These are phyloP conservation scores for Candida insectorum DNA, from an alignment of 805 yeast genomes.

Conservation along the genomic window DNA sequence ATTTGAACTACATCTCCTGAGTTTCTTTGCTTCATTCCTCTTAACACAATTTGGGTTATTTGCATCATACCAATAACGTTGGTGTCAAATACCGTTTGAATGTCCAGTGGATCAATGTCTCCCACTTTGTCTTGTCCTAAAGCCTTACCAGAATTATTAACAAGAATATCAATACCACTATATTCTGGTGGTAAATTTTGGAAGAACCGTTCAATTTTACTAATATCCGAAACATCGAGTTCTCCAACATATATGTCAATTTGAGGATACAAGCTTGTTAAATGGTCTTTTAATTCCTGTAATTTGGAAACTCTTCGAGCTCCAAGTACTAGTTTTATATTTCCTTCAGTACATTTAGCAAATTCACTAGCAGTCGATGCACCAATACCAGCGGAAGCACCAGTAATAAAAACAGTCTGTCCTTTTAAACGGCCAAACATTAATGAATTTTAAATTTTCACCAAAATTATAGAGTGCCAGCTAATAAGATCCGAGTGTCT, in stretches of 20 bases:
- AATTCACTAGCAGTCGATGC: slow-evolving; percentile 44
- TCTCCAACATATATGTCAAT: not conserved
- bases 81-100: not conserved
- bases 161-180: not conserved
- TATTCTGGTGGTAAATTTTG: not conserved
- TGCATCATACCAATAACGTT: slow-evolving; percentile 1
- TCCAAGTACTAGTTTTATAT: not conserved
- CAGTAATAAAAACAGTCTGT: slow-evolving; percentile 54
- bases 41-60: slow-evolving; percentile 1
- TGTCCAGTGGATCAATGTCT: slow-evolving; percentile 2
- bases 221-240: slow-evolving; percentile 1
- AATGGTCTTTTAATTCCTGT: not conserved
- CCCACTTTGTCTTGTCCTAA: slow-evolving; percentile 1
- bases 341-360: slow-evolving; percentile 38
- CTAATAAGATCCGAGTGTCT: no score
- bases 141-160: slow-evolving; percentile 2
- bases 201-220: not conserved
- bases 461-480: no score
- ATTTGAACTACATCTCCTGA: slow-evolving; percentile 1
- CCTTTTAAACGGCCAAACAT: slow-evolving; percentile 70
- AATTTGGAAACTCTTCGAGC: slow-evolving; percentile 1
- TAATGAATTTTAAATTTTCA: no score
- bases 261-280: not conserved
- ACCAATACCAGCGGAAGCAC: slow-evolving; percentile 31
- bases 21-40: slow-evolving; percentile 1